Base-by-base conservation (phyloP, 495 filamentous ascomycete genomes). In the Mycothermus thermophilus region DNA sequence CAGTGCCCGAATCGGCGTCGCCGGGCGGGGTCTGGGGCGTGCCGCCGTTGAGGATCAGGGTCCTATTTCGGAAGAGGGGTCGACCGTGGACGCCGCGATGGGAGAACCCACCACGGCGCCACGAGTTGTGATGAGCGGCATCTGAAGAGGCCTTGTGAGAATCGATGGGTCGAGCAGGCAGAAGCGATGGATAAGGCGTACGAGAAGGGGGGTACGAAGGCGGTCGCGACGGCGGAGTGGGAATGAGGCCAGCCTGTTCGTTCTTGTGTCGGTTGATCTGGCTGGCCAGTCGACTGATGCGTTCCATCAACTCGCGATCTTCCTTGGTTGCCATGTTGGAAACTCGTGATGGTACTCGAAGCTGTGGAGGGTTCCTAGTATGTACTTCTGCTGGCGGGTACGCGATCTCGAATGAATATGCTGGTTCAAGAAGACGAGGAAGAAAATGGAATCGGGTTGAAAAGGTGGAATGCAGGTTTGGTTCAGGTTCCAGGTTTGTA, bases 231-330 rank as follows among this genome's bases (percentile, higher is more conserved):
- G 38, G 27, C n/a, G 34, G 35, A 7, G 35, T 16, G 17, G 44
- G 34, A 10, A 18, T 42, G 16, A 55, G 16, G 31, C 55, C 57
- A 11, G 54, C 56, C 33, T 64, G 60, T 42, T 81, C 73, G 31
- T 71, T 79, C 47, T 81, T 87, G 60, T 83, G 79, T 30, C 77
- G 77, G 57, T 87, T 85, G 57, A 93, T 92, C 54, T 79, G 78
- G 46, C 81, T 76, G 55, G 80, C 75, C 49, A 93, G 63, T 40
- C 74, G 74, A 54, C 75, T 66, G 58, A 93, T 93, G 50, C 70
- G 74, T 34, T 71, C 72, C 50, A 85, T 65, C 28, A 90, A 62
- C 47, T 82, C 79, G 48, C 83, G 73, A 16, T 75, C 67, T 42
- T 83, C 75, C 21, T 22, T 14, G 43, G 80, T 71, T 32, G 79